These are phyloP conservation scores for Canna indica DNA, from an alignment of 176 grass and related monocot genomes.

Conservation along the genomic window DNA sequence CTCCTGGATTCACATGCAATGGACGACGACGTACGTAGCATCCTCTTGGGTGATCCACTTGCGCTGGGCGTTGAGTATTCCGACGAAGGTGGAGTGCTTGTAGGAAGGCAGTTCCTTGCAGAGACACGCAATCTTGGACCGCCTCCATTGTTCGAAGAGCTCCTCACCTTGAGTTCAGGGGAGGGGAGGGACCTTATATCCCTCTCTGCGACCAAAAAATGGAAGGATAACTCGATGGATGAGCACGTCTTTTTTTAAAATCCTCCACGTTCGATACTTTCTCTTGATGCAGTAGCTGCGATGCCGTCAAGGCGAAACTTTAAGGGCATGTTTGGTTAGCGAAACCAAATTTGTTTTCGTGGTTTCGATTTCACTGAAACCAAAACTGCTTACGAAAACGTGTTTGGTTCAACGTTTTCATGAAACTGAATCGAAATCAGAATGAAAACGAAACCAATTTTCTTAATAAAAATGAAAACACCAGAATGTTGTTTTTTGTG, in stretches of 20 bases:
- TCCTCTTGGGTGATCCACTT: constrained; percentile 93
- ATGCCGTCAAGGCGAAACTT: constrained; percentile 2
- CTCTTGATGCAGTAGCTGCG: constrained; percentile 6
- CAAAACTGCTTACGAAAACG: too few relatives aligned
- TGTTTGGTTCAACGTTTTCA: too few relatives aligned
- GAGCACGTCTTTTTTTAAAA: constrained; percentile 2
- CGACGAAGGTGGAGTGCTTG: constrained; percentile 78
- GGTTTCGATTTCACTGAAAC: too few relatives aligned
- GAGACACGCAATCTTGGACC: constrained; percentile 88
- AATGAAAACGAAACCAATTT: too few relatives aligned
- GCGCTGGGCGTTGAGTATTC: constrained; percentile 93
- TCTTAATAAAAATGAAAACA: too few relatives aligned
- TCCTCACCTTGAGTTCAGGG: constrained; percentile 67
- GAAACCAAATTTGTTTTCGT: too few relatives aligned
- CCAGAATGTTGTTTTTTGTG: too few relatives aligned
- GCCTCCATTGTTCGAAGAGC: constrained; percentile 84
- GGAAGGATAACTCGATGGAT: constrained; percentile 28
- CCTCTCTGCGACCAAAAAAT: constrained; percentile 37
- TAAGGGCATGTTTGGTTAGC: too few relatives aligned
- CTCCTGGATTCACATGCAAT: constrained; percentile 79
- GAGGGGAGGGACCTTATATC: constrained; percentile 39
- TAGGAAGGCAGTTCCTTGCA: constrained; percentile 97
- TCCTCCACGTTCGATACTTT: constrained; percentile 27
- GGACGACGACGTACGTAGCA: constrained; percentile 68
- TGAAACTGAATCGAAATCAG: too few relatives aligned